Evolutionary conservation across 441 rosid genomes (phyloP), one percentile per base, ranked within the genome.

Genomic region (Rhodomyrtus psidioides): DNA sequence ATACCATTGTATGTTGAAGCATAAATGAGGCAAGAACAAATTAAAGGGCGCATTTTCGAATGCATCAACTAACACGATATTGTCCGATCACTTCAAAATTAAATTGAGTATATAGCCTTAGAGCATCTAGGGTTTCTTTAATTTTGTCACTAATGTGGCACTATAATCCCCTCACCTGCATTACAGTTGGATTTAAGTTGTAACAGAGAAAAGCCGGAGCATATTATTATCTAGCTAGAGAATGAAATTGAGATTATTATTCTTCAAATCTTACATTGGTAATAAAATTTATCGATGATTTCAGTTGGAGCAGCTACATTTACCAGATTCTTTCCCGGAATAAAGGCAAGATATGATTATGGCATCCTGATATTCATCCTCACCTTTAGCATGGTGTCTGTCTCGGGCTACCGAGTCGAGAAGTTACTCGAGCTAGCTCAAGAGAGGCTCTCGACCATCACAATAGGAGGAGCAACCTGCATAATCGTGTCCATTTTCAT

Each of bases 321-420:
- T 87, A 87, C 92, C 0, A 87, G 99, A 85, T 96, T 96, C 89
- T 89, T 93, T 34, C 99, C 99, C 12, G 62, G 39, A 87, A 90
- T 96, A 56, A 96, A 94, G 89, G 94, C 94, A 54, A 93, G 95
- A 91, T 96, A 96, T 83, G 99, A 96, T 88, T 95, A 96, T 60
- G 99, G 99, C 51, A 90, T 94, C 19, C 57, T 93, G 91, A 91
- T 96, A 89, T 96, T 95, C 85, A 94, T 96, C 90, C 81, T 96
- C 83, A 96, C 98, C 21, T 95, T 94, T 88, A 91, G 96, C 83
- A 70, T 96, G 92, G 98, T 96, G 21, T 86, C 97, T 0, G 89
- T 96, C 44, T 96, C 98, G 34, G 99, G 98, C 6, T 90, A 91
- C 83, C 92, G 95, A 81, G 92, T 92, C 1, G 91, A 94, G 54